phyloP scores from a whole-genome alignment of 2,329 filamentous ascomycete genomes.

The Basipetospora sp. region DNA sequence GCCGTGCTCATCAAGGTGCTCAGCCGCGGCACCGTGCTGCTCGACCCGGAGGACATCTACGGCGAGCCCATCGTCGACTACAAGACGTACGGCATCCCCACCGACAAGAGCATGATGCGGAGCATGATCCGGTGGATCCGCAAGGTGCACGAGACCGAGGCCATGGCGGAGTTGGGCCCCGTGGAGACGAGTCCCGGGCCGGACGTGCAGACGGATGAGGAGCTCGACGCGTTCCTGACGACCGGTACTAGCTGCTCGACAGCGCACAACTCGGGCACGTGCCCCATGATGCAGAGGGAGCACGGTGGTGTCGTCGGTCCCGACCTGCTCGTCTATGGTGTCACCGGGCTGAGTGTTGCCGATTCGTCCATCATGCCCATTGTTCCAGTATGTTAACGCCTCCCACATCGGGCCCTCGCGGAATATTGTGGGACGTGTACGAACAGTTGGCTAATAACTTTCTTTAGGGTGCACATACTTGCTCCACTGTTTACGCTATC shows the following conservation, averaged over 20 bases:
- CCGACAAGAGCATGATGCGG: constrained; percentile 29
- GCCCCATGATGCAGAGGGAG: constrained; percentile 10
- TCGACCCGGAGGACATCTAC: constrained; percentile 34
- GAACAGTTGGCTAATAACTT: background rate
- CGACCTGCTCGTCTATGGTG: constrained; percentile 9
- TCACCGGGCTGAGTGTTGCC: constrained; percentile 11
- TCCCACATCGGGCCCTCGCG: background rate
- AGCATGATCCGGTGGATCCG: constrained; percentile 31
- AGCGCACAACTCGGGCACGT: constrained; percentile 10
- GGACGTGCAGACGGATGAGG: constrained; percentile 19
- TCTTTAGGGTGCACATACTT: constrained; percentile 8
- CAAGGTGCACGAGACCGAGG: constrained; percentile 13
- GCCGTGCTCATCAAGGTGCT: constrained; percentile 9
- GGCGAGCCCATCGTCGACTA: constrained; percentile 36
- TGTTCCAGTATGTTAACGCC: constrained; percentile 8
- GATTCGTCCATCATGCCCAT: constrained; percentile 11
- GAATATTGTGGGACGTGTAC: background rate
- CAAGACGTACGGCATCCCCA: constrained; percentile 29
- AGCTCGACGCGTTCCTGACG: constrained; percentile 29
- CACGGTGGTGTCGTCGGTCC: constrained; percentile 8
- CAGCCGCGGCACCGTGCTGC: constrained; percentile 29
- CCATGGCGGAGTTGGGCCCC: constrained; percentile 7
- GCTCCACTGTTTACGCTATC: constrained; percentile 9
- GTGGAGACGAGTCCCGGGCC: constrained; percentile 26
- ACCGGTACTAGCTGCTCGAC: constrained; percentile 12